Evolutionary conservation across 2,329 filamentous ascomycete genomes (phyloP).

Genomic region (Colletotrichum plurivorum): DNA sequence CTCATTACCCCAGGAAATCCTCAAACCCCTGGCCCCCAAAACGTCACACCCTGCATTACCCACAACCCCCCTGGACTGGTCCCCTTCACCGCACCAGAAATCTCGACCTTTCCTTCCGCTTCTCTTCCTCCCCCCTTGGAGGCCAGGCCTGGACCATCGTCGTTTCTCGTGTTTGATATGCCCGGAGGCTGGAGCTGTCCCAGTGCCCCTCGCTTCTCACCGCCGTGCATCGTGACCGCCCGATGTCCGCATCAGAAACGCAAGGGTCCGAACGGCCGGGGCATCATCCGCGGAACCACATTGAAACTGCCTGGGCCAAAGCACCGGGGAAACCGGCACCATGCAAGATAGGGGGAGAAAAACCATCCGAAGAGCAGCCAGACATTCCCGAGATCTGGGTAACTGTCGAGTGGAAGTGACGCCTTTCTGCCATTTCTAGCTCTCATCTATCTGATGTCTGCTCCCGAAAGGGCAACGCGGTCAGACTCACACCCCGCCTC

Average conservation of each 20-base stretch:
- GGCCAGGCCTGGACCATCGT: background rate
- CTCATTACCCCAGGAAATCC: too few relatives aligned
- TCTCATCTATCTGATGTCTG: constrained; percentile 16
- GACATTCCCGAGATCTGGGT: background rate
- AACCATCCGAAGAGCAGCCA: constrained; percentile 17
- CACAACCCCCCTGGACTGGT: background rate
- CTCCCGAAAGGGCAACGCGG: constrained; percentile 4
- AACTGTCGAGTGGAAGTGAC: constrained; percentile 13
- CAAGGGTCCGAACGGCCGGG: background rate
- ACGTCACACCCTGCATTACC: too few relatives aligned
- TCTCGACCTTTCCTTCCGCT: background rate
- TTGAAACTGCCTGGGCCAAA: constrained; percentile 29
- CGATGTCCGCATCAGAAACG: background rate
- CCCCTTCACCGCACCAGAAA: constrained; percentile 2
- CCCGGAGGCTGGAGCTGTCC: background rate
- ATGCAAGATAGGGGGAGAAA: background rate
- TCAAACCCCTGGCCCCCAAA: too few relatives aligned
- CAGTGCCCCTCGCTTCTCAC: constrained; percentile 5
- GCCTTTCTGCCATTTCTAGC: constrained; percentile 4
- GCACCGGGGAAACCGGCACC: constrained; percentile 24
- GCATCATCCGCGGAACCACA: constrained; percentile 1
- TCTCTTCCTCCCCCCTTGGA: background rate
- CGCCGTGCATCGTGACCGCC: background rate
- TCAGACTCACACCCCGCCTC: constrained; percentile 6
- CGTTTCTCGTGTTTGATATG: constrained; percentile 14